phyloP scores from a whole-genome alignment of 176 grass and related monocot genomes.

The Lolium perenne region DNA sequence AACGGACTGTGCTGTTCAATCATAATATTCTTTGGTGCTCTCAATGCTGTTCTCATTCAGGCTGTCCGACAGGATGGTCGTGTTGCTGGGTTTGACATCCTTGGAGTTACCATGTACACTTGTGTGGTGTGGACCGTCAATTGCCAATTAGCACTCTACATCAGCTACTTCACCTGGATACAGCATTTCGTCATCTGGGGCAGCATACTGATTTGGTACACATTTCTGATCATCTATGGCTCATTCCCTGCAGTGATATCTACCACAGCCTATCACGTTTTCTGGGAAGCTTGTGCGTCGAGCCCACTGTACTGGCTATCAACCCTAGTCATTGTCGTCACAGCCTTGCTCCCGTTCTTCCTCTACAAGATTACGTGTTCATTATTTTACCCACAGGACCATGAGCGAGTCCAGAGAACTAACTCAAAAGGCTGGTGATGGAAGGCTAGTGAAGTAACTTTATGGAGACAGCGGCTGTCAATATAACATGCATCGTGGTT shows the following conservation, averaged over 20 bases:
- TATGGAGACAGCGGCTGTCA: not conserved
- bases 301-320: slow-evolving; percentile 75
- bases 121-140: slow-evolving; percentile 97
- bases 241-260: slow-evolving; percentile 56
- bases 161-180: slow-evolving; percentile 87
- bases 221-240: slow-evolving; percentile 68
- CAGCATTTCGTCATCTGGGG: slow-evolving; percentile 91
- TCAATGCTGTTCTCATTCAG: slow-evolving; percentile 59
- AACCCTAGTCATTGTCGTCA: slow-evolving; percentile 66
- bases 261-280: slow-evolving; percentile 68
- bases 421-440: slow-evolving; percentile 51
- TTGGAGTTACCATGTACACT: slow-evolving; percentile 88
- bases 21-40: slow-evolving; percentile 82
- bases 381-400: slow-evolving; percentile 66
- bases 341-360: slow-evolving; percentile 76
- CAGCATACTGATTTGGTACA: slow-evolving; percentile 78
- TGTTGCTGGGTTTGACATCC: slow-evolving; percentile 59
- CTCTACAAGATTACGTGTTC: slow-evolving; percentile 50
- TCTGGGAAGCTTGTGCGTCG: slow-evolving; percentile 65
- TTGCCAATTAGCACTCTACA: slow-evolving; percentile 80
- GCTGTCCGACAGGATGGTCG: slow-evolving; percentile 73
- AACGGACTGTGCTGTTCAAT: slow-evolving; percentile 73
- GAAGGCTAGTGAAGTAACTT: not conserved
- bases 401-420: slow-evolving; percentile 64
- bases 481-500: not conserved